A percentile compares a stretch with the other conserved stretches of the same genome.
Evolutionary conservation across 176 grass and related monocot species (phyloP).

Genomic region (Dactylis glomerata): DNA sequence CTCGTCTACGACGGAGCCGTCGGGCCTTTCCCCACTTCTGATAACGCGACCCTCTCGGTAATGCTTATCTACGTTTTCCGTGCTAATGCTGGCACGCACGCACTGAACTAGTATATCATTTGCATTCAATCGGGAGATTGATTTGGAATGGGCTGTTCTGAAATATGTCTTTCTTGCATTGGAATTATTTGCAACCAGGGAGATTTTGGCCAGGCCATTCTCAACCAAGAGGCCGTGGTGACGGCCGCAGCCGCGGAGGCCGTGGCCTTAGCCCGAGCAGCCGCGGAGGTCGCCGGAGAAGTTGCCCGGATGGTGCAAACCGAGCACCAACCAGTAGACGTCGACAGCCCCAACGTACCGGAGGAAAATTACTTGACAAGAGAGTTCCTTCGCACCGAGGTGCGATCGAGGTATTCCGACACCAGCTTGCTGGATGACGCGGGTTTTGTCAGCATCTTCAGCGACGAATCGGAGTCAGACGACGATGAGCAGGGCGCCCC

Average conservation of each 20-base stretch:
- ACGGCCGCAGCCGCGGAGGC: slow-evolving; percentile 77
- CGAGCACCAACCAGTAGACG: neutral
- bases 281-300: slow-evolving; percentile 70
- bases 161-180: neutral
- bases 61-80: neutral
- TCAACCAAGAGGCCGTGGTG: slow-evolving; percentile 66
- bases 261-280: slow-evolving; percentile 82
- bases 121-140: neutral
- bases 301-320: slow-evolving; percentile 48
- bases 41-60: slow-evolving; percentile 25
- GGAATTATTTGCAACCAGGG: slow-evolving; percentile 12
- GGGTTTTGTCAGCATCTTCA: slow-evolving; percentile 37
- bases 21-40: slow-evolving; percentile 13
- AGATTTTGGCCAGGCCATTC: slow-evolving; percentile 47
- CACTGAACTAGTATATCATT: neutral
- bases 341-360: neutral
- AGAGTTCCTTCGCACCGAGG: slow-evolving; percentile 30
- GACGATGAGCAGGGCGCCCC: slow-evolving; percentile 6
- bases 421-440: slow-evolving; percentile 7
- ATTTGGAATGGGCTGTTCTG: neutral
- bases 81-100: neutral
- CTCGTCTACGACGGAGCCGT: neutral
- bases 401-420: slow-evolving; percentile 14
- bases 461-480: slow-evolving; percentile 32
- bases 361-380: slow-evolving; percentile 17